A percentile compares a stretch with the other conserved stretches of the same genome.
phyloP scores from a whole-genome alignment of 2,329 filamentous ascomycete species.

The Paecilomyces niveus region DNA sequence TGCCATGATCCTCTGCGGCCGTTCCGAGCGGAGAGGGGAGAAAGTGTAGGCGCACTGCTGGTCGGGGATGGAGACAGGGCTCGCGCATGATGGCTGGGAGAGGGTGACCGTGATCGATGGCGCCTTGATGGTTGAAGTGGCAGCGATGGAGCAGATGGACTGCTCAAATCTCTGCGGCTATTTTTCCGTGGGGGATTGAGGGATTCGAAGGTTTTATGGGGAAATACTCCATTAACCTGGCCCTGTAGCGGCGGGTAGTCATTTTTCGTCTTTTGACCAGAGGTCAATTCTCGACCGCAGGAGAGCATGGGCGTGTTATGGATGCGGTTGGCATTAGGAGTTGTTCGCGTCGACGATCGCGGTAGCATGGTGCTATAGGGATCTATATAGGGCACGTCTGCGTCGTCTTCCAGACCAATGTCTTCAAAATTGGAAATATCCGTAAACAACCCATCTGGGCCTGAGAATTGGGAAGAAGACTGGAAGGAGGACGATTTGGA shows the following conservation, averaged over 20 bases:
- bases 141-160: constrained; percentile 13
- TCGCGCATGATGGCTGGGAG: constrained; percentile 8
- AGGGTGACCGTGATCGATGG: constrained; percentile 6
- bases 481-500: constrained; percentile 86
- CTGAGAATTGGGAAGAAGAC: constrained; percentile 67
- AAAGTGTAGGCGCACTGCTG: not conserved
- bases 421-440: constrained; percentile 87
- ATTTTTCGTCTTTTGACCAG: constrained; percentile 18
- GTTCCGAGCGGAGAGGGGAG: constrained; percentile 9
- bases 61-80: constrained; percentile 24
- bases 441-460: constrained; percentile 57
- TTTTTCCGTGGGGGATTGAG: constrained; percentile 8
- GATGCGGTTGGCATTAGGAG: constrained; percentile 16
- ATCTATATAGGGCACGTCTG: constrained; percentile 26
- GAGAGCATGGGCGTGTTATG: constrained; percentile 19
- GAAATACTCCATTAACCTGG: constrained; percentile 19
- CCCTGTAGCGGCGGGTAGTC: constrained; percentile 14
- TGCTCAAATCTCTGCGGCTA: constrained; percentile 2
- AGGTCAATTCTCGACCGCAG: constrained; percentile 28
- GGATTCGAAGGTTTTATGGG: constrained; percentile 14
- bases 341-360: constrained; percentile 1
- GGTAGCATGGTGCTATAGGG: not conserved
- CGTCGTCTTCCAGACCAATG: constrained; percentile 74
- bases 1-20: constrained; percentile 35
- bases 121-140: constrained; percentile 11